phyloP scores from a whole-genome alignment of 805 yeast genomes.

The Starmerella scarabaei region DNA sequence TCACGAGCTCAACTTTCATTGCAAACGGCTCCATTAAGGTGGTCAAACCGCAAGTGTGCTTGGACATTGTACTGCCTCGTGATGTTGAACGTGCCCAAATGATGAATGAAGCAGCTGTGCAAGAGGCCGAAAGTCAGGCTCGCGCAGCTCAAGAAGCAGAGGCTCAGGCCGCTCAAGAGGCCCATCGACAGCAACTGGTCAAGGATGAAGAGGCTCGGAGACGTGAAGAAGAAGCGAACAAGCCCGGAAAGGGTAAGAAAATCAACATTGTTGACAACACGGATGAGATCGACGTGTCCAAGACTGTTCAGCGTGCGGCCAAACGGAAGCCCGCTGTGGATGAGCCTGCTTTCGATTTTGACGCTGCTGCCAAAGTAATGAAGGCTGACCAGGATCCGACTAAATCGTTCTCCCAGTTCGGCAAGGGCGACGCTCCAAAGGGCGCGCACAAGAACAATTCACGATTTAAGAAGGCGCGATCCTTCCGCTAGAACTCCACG shows the following conservation, averaged over 20 bases:
- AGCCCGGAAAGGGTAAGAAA: conserved; percentile 5
- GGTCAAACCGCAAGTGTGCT: neutral
- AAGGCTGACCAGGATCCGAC: neutral
- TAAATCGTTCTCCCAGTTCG: conserved; percentile 4
- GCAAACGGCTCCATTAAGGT: neutral
- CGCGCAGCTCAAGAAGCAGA: neutral
- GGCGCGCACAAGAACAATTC: conserved; percentile 12
- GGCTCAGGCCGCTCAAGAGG: neutral
- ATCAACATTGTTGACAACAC: conserved; percentile 16
- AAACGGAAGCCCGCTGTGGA: conserved; percentile 2
- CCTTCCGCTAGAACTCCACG: conserved; percentile 7
- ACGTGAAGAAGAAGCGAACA: neutral
- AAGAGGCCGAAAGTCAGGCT: neutral
- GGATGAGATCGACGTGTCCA: conserved; percentile 14
- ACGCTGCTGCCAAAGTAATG: conserved; percentile 20
- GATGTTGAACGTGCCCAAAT: conserved; percentile 4
- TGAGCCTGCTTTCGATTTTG: conserved; percentile 23
- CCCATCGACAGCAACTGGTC: neutral
- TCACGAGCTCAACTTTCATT: conserved; percentile 5
- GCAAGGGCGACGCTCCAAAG: conserved; percentile 2
- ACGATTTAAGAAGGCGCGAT: conserved; percentile 14
- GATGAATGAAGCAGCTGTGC: conserved; percentile 1
- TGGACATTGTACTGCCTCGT: conserved; percentile 3
- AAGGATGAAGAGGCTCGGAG: neutral
- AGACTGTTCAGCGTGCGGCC: neutral